Base-by-base conservation (phyloP, 1,139 yeast species). In the Blastobotrys proliferans region DNA sequence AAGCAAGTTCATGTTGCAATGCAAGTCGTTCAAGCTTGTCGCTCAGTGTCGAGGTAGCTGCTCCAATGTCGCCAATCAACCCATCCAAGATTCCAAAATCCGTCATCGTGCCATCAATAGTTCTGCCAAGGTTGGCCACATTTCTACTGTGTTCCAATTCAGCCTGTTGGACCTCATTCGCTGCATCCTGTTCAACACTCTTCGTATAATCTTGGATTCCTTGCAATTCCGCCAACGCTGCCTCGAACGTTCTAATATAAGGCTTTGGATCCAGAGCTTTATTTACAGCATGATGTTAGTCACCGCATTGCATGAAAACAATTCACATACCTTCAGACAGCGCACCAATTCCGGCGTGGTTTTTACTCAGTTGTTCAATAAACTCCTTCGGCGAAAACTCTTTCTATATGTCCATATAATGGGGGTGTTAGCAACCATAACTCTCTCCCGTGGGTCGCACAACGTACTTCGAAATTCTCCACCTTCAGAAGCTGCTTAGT, bases 171-270 rank as follows among this genome's bases (percentile, higher is more conserved):
- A 83, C 88, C 22, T 76, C 78, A 26, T 66, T 67, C 38, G 76
- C 83, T 24, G 79, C 68, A 13, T 64, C 66, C 1, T 62, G 66
- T 49, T 76, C 79, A 45, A 71, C 72, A 10, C 63, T 60, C 6
- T 67, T 61, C 1, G 88, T 79, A 38, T 80, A 80, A 1, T 70
- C 70, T 40, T 73, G 73, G 36, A 88, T 64, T 40, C 71, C 71
- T 54, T 80, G 77, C 50, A 87, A 67, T 57, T 86, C 94, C 43
- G 80, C 72, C 36, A 88, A 68, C 1, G 94, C 87, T 1, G 92
- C 79, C 62, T 90, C 97, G 63, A 92, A 90, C 0, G 96, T 86
- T 56, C 96, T 76, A 43, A 92, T 92, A 60, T 86, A 90, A 1
- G 98, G 98, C 54, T 86, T 88, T 1, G 98, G 97, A 60, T 92